Evolutionary conservation across 2,329 filamentous ascomycete genomes (phyloP).

Genomic region (Talaromyces piceae): DNA sequence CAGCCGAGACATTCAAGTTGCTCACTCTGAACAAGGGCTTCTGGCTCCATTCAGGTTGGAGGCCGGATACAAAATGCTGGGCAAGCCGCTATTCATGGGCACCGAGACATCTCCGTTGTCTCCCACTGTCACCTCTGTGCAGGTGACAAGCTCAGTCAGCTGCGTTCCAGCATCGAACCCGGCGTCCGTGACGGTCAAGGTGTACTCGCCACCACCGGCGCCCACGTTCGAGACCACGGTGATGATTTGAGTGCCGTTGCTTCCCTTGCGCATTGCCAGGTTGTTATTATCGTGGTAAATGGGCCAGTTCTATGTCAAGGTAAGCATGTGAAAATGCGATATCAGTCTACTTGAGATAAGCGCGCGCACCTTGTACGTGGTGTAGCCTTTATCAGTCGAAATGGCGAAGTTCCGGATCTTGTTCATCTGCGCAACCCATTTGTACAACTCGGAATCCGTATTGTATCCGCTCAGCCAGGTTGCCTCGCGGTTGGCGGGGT

Average conservation of each 20-base stretch:
- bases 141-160: conserved; percentile 29
- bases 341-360: neutral
- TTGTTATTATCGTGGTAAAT: conserved; percentile 39
- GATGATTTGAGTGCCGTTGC: conserved; percentile 33
- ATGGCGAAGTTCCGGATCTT: conserved; percentile 43
- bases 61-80: conserved; percentile 28
- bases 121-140: conserved; percentile 37
- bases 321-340: too few relatives aligned
- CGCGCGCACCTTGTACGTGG: conserved; percentile 29
- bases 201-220: conserved; percentile 18
- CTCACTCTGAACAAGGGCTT: conserved; percentile 8
- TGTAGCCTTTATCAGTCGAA: conserved; percentile 29
- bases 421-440: conserved; percentile 43
- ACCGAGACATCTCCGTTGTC: conserved; percentile 38
- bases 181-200: conserved; percentile 18
- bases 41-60: neutral
- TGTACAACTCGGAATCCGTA: conserved; percentile 43
- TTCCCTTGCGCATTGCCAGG: conserved; percentile 37
- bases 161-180: conserved; percentile 18
- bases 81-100: conserved; percentile 36
- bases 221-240: conserved; percentile 40
- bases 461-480: conserved; percentile 50
- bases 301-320: conserved; percentile 23
- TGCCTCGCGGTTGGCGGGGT: conserved; percentile 50
- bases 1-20: too few relatives aligned